These are phyloP conservation scores for Fulvia fulva DNA, from an alignment of 2,329 filamentous ascomycete species.

Conservation along the genomic window DNA sequence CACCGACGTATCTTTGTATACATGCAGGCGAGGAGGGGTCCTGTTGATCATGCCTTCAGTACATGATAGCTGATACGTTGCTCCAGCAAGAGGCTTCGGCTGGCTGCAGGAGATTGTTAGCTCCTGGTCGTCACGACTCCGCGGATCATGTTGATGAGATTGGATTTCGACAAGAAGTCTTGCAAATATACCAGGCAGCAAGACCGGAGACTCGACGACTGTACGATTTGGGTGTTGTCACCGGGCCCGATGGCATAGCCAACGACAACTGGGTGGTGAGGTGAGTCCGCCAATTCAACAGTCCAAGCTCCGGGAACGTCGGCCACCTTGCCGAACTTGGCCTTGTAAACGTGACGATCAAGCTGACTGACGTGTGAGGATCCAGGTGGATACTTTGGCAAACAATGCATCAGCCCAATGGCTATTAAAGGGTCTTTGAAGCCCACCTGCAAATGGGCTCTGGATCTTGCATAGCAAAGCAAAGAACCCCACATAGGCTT, in stretches of 20 bases:
- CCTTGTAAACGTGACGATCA: no score
- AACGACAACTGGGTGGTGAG: conserved; percentile 45
- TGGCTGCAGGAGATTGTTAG: not conserved
- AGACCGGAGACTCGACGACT: conserved; percentile 34
- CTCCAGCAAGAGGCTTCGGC: not conserved
- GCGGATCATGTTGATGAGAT: conserved; percentile 44
- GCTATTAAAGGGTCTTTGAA: conserved; percentile 2
- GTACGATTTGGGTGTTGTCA: conserved; percentile 39
- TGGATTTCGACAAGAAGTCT: conserved; percentile 39
- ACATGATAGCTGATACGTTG: not conserved
- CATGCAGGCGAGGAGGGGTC: not conserved
- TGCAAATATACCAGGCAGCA: conserved; percentile 37
- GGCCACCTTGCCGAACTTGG: no score
- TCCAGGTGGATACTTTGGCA: conserved; percentile 46
- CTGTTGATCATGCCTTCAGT: not conserved
- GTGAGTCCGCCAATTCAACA: no score
- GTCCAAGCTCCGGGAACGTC: no score
- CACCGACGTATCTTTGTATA: not conserved
- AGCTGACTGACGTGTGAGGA: not conserved
- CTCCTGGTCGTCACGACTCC: not conserved
- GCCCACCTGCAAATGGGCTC: not conserved
- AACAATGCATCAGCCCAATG: conserved; percentile 13
- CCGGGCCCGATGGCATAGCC: conserved; percentile 29
- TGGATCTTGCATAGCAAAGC: no score
- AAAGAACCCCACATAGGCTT: no score